Base-by-base conservation (phyloP, 768 basidiomycete genomes). In the Paxillus involutus region DNA sequence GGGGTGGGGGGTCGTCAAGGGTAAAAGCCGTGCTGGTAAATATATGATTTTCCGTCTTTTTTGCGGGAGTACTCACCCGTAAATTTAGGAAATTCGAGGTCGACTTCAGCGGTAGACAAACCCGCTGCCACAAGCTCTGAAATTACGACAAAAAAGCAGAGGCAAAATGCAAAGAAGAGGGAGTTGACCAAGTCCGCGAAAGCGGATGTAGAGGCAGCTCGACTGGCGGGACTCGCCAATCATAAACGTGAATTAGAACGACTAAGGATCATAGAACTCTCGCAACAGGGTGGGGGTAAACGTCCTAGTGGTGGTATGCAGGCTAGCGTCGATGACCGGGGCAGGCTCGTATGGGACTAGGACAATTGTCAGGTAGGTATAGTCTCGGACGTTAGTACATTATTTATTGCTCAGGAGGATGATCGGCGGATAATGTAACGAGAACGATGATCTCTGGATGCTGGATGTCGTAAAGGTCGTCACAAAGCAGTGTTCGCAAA, bases 1-100 rank as follows among this genome's bases (percentile, higher is more conserved):
- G 3, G 77, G 75, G 16, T 92, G 90, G 91, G 88, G 83, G 21
- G 81, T 90, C 41, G 89, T 93, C 60, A 80, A 76, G 70, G 81
- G 82, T 60, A 77, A 78, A 52, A 65, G 70, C 37, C 76, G 74
- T 44, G 59, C 70, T 24, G 75, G 80, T 82, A 68, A 53, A 26
- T 26, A 26, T 75, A 45, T 49, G 30, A 47, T 54, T 46, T 48
- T 19, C 6, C 9, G 42, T 19, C 40, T 37, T 42, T 24, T 44
- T 33, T 21, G n/a, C 30, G 36, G 30, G 9, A 6, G 29, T 37
- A 30, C 47, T 64, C 33, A 59, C 44, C 46, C 43, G 14, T 12
- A 3, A 42, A 19, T 24, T 32, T n/a, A 73, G 71, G 54, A 33
- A 26, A 49, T 6, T 37, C 49, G 24, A 59, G 55, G 40, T 49